Conservation (phyloP, 2,329 filamentous ascomycete genomes). For the Verticillium zaregamsianum region DNA sequence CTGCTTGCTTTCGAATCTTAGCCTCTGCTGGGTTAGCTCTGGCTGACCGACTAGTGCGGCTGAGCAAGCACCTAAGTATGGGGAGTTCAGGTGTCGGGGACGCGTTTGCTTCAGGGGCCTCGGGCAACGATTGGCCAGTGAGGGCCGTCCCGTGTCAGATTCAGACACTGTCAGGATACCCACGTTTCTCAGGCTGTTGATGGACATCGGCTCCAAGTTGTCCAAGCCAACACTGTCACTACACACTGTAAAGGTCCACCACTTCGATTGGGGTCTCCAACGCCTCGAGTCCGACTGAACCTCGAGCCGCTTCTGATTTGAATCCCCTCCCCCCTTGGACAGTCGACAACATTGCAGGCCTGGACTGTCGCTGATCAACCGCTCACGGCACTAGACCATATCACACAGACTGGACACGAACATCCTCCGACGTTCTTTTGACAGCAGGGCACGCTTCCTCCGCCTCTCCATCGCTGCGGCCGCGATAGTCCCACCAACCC, state of each 20-base stretch:
- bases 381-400: neutral
- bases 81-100: neutral
- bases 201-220: too few species aligned
- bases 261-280: neutral
- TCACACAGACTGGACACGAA: neutral
- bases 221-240: too few species aligned
- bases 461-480: too few species aligned
- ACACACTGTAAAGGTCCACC: neutral
- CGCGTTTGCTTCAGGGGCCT: neutral
- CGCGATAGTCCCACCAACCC: neutral
- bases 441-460: neutral
- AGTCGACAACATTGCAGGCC: neutral
- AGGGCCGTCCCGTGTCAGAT: neutral
- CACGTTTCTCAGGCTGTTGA: too few species aligned
- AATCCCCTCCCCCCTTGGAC: neutral
- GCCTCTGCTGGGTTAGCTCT: too few species aligned
- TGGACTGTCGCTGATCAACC: neutral
- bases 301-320: neutral
- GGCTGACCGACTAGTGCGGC: neutral
- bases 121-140: neutral
- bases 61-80: neutral
- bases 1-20: too few species aligned
- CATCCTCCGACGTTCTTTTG: neutral
- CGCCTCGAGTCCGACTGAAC: neutral
- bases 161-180: neutral